Evolutionary conservation across 164 flowering plant species (phyloP).

Genomic region (Stephania yunnanensis): DNA sequence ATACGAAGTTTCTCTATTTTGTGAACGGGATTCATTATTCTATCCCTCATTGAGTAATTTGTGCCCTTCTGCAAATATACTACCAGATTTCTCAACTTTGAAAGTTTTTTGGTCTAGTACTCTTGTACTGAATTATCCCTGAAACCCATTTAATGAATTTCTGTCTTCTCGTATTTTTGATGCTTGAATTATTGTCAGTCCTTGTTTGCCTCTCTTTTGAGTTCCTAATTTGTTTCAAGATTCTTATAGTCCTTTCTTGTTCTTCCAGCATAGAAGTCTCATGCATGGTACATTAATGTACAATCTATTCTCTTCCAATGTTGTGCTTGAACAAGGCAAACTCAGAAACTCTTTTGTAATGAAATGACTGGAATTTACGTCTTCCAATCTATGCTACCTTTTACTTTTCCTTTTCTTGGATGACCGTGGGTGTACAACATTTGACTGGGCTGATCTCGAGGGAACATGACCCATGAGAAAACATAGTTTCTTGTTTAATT

Average conservation of each 20-base stretch:
- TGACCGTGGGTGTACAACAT: too few relatives aligned
- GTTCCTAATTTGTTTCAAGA: background rate
- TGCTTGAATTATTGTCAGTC: background rate
- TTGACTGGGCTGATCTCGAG: too few relatives aligned
- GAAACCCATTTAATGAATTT: background rate
- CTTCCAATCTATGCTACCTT: background rate
- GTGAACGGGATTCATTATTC: background rate
- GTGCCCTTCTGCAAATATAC: background rate
- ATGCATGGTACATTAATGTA: background rate
- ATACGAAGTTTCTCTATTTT: background rate
- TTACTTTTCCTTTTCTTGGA: too few relatives aligned
- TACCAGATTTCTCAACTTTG: background rate
- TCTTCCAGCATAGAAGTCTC: background rate
- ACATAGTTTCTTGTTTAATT: too few relatives aligned
- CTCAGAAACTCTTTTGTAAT: background rate
- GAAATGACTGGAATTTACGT: background rate
- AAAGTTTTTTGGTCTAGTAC: background rate
- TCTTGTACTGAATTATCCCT: background rate
- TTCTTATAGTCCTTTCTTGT: background rate
- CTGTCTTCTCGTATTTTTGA: background rate
- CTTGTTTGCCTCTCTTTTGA: background rate
- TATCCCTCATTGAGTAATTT: background rate
- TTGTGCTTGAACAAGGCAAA: background rate
- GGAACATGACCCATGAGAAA: too few relatives aligned
- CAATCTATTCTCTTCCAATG: too few relatives aligned